Percentiles rank a stretch among this genome's conserved stretches.
Conservation (phyloP, 1,284 basidiomycete species). For the Cystobasidium sp. region DNA sequence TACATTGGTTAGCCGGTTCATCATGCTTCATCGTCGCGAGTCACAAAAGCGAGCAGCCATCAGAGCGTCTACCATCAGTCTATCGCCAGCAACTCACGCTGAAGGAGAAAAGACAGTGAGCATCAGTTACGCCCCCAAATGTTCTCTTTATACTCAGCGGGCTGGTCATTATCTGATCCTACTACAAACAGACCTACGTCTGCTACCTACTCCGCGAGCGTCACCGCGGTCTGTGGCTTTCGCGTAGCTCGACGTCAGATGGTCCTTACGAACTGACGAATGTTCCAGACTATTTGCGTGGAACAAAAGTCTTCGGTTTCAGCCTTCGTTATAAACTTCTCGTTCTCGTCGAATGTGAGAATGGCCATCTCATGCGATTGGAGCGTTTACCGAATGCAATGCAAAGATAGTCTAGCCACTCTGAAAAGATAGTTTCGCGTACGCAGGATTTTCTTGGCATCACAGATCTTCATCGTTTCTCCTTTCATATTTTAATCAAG, state of each 20-base stretch:
- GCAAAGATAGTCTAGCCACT: not conserved
- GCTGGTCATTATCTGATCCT: no score
- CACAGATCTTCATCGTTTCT: no score
- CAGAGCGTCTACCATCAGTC: not conserved
- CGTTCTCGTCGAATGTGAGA: constrained; percentile 1
- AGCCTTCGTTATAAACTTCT: constrained; percentile 9
- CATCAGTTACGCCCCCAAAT: no score
- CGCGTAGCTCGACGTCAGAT: not conserved
- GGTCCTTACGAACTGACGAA: not conserved
- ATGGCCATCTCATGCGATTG: not conserved
- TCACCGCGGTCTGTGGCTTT: constrained; percentile 1
- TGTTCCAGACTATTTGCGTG: not conserved
- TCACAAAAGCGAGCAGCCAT: not conserved
- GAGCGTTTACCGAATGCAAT: constrained; percentile 13
- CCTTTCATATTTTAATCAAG: no score
- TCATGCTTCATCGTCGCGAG: constrained; percentile 2
- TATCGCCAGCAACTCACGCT: not conserved
- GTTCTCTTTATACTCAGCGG: no score
- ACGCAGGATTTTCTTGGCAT: no score
- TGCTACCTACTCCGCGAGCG: constrained; percentile 7
- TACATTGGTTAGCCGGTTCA: no score
- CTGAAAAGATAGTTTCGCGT: not conserved
- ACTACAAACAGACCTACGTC: not conserved
- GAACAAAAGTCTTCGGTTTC: not conserved
- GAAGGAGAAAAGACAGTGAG: not conserved